Conservation (phyloP, 148 eudicot genomes). For the Silene latifolia region DNA sequence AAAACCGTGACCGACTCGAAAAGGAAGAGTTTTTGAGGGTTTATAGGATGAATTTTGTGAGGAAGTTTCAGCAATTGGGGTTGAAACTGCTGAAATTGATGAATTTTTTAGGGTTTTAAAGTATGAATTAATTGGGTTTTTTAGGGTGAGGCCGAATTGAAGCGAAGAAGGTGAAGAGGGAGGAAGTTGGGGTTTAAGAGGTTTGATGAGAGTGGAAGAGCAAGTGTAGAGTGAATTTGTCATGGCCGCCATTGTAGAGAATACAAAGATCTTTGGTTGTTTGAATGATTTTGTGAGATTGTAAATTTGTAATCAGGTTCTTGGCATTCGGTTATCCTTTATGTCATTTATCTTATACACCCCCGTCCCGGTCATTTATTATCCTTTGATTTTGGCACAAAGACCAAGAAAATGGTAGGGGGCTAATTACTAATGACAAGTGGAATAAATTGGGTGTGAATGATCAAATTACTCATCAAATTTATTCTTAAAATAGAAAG, state of each 20-base stretch:
- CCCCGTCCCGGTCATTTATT: too few relatives aligned
- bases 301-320: too few relatives aligned
- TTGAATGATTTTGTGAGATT: not conserved
- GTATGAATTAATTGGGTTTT: not conserved
- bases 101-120: not conserved
- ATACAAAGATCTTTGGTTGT: not conserved
- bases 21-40: constrained; percentile 63
- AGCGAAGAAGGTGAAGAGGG: constrained; percentile 17
- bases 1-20: constrained; percentile 92
- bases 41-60: constrained; percentile 18
- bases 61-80: constrained; percentile 44
- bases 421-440: too few relatives aligned
- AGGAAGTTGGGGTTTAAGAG: constrained; percentile 13
- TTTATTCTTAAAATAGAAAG: too few relatives aligned
- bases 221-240: constrained; percentile 18
- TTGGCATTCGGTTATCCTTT: too few relatives aligned
- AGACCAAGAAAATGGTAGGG: too few relatives aligned
- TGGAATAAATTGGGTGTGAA: too few relatives aligned
- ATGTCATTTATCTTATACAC: too few relatives aligned
- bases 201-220: constrained; percentile 8
- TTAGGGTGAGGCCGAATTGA: constrained; percentile 15
- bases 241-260: constrained; percentile 16
- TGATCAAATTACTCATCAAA: too few relatives aligned
- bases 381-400: too few relatives aligned
- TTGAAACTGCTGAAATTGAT: constrained; percentile 36